These are phyloP conservation scores for Plasmodium cynomolgi DNA, from an alignment of 169 alveolate genomes.

Conservation along the genomic window DNA sequence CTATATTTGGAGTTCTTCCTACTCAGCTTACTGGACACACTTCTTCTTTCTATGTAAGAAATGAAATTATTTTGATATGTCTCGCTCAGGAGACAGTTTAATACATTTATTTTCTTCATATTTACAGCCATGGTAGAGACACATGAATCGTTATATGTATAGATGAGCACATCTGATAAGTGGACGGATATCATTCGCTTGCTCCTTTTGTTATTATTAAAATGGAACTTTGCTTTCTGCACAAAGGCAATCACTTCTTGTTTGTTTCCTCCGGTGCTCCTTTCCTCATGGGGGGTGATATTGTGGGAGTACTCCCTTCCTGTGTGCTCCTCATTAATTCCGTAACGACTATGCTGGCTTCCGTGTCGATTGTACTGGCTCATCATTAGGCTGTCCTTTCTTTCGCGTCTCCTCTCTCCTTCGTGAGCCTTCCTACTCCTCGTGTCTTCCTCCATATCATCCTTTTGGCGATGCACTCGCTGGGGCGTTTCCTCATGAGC, in stretches of 20 bases:
- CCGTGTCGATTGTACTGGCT: not conserved
- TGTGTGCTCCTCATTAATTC: not conserved
- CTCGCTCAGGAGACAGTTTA: slow-evolving; percentile 18
- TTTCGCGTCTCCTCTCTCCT: not conserved
- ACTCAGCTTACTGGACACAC: not conserved
- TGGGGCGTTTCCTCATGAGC: not conserved
- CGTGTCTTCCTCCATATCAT: not conserved
- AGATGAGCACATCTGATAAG: slow-evolving; percentile 7
- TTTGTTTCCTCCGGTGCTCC: not conserved
- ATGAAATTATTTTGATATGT: not conserved
- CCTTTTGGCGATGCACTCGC: not conserved
- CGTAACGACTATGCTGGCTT: not conserved
- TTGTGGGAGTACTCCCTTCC: not conserved
- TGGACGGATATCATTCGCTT: slow-evolving; percentile 56
- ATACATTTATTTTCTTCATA: slow-evolving; percentile 24
- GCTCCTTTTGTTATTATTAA: slow-evolving; percentile 49
- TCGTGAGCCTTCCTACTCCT: not conserved
- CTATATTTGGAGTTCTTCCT: slow-evolving; percentile 12
- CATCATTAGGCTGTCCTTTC: not conserved
- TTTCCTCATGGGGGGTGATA: not conserved
- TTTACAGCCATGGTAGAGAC: slow-evolving; percentile 8
- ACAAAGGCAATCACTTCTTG: slow-evolving; percentile 25
- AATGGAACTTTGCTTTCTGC: slow-evolving; percentile 20
- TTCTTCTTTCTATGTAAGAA: not conserved
- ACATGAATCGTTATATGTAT: not conserved